Evolutionary conservation across 768 basidiomycete species (phyloP), one percentile per base, ranked within the genome.

Genomic region (Mycena leptocephala): DNA sequence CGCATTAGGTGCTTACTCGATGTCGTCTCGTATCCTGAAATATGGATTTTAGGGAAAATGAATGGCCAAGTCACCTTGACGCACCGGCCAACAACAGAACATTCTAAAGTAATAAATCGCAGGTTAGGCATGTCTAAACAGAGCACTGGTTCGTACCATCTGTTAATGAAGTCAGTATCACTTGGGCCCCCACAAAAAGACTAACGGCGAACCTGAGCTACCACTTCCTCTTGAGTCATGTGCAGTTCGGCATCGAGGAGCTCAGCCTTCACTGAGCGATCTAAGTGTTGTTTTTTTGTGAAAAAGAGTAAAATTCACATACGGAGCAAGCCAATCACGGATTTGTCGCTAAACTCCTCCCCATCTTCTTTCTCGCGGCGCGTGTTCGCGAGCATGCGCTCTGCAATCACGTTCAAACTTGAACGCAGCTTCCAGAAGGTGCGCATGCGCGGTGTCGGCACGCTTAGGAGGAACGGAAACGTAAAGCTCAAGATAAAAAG

Each of bases 1-100:
- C n/a, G n/a, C n/a, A n/a, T n/a, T n/a, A n/a, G n/a, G n/a, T n/a
- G n/a, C 83, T 53, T 74, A 85, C 87, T 82, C 5, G 87, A 85
- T 0, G 86, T 87, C 9, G 86, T 86, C 74, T 87, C 86, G 70
- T 87, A 88, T 18, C 86, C 87, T 22, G 84, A 85, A 41, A 14
- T 3, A 11, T 65, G 20, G 6, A 24, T 28, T 62, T 7, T 2
- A 64, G 5, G 2, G 32, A 5, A 20, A 24, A 6, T 24, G 4
- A 37, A 33, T 2, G 26, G 3, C 24, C 16, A 6, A 43, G 28
- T 46, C 46, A 24, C 3, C 24, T n/a, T 24, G 16, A 41, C 68
- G 16, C 35, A 70, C 75, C 76, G 14, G 76, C 76, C 3, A 87
- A 61, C 41, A 88, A 80, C 13, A 88, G 80, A 7, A 85, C 80